Evolutionary conservation across 192 early-diverging fungal genomes (phyloP), one percentile per base, ranked within the genome.

Genomic region (Gryganskiella cystojenkinii): DNA sequence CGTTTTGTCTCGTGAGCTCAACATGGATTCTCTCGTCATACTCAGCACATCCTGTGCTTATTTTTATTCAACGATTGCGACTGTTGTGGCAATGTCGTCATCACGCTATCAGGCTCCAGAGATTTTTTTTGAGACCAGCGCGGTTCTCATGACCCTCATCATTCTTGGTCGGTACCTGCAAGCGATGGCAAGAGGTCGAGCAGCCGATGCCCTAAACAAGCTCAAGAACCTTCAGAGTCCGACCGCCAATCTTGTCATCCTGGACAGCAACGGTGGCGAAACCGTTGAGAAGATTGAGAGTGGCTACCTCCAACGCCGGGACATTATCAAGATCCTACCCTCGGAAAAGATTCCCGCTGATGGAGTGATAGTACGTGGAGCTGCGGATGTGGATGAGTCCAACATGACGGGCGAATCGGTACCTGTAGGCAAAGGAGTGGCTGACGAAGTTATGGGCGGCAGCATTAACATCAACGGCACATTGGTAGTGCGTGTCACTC

Each of bases 361-460:
- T 80, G 93, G 61, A 25, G 25, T 52, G 7, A 17, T 64, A 0
- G 34, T 64, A n/a, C 28, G 35, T 40, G 92, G 92, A 1, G 42
- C 64, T 0, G 81, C 88, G 2, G 81, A 82, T 22, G 78, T 91
- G 13, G 93, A 95, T 58, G 92, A 93, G 66, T 84, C 83, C 45
- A 92, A 91, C 85, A 70, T 95, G 46, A 95, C 93, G 0, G 93
- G 93, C 31, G 93, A 95, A 84, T 80, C 90, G 4, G 57, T 86
- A 8, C 91, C 91, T 8, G 84, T 90, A 3, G 27, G 59, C 9
- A 93, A 92, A 58, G 35, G 42, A 0, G 6, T 52, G 3, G 30
- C 45, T 1, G 33, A 35, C 8, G n/a, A 59, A 2, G 83, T 85
- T 14, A 81, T 86, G 34, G 85, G 78, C 20, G 92, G 89, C 0